Percentiles rank a stretch among this genome's conserved stretches.
phyloP scores from a whole-genome alignment of 2,329 filamentous ascomycete genomes.

The Septoria petroselini region DNA sequence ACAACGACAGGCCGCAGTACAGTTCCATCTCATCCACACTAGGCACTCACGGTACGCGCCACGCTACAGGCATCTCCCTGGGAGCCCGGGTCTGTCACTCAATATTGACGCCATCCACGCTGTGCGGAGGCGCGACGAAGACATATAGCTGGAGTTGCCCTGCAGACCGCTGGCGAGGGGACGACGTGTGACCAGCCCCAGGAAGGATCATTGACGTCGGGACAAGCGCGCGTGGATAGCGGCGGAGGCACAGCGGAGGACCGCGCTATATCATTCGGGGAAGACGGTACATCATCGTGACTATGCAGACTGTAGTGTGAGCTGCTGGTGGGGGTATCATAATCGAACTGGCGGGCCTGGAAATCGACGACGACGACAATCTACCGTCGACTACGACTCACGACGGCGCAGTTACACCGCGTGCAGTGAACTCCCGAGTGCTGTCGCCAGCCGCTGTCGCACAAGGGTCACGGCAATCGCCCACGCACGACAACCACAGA shows the following conservation, averaged over 20 bases:
- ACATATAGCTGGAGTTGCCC: conserved; percentile 11
- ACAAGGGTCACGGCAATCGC: conserved; percentile 4
- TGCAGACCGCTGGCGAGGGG: not conserved
- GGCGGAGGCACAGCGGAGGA: not conserved
- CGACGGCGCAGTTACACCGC: not conserved
- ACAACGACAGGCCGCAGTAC: not conserved
- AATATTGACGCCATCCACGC: conserved; percentile 17
- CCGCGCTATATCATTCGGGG: conserved; percentile 1
- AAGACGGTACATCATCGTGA: conserved; percentile 9
- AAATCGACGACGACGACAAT: not conserved
- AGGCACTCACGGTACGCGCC: not conserved
- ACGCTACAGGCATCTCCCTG: conserved; percentile 12
- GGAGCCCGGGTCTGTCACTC: conserved; percentile 9
- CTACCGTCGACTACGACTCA: not conserved
- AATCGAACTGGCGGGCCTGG: too few relatives aligned
- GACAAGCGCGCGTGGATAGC: not conserved
- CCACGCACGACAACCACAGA: conserved; percentile 5
- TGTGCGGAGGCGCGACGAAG: not conserved
- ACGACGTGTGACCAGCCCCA: conserved; percentile 1
- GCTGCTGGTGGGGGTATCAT: not conserved
- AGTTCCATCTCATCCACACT: not conserved
- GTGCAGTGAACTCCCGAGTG: not conserved
- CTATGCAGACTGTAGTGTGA: conserved; percentile 12
- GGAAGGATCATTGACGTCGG: not conserved
- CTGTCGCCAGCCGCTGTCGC: conserved; percentile 15